phyloP scores from a whole-genome alignment of 805 yeast genomes.

The Yarrowia deformans region DNA sequence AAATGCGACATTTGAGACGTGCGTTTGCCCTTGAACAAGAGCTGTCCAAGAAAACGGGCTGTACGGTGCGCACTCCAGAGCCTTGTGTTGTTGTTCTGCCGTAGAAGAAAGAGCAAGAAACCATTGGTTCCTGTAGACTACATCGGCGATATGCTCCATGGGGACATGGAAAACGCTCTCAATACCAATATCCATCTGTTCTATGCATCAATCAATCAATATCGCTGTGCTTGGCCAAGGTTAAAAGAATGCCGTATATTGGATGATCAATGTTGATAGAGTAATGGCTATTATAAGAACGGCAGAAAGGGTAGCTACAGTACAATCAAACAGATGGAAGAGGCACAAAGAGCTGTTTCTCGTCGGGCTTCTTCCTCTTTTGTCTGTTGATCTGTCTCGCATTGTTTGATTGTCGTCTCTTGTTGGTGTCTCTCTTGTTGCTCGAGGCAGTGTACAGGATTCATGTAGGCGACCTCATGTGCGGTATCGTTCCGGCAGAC shows the following conservation, averaged over 20 bases:
- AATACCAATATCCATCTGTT: background rate
- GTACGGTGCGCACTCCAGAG: too few relatives aligned
- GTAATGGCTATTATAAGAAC: background rate
- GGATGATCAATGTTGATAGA: background rate
- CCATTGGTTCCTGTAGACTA: too few relatives aligned
- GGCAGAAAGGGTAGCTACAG: background rate
- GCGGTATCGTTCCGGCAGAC: background rate
- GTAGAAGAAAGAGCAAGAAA: too few relatives aligned
- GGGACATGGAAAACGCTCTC: too few relatives aligned
- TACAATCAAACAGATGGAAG: background rate
- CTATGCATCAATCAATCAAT: background rate
- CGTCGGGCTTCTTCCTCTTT: background rate
- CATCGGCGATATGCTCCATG: too few relatives aligned
- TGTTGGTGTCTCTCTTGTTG: constrained; percentile 4
- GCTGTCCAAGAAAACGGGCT: too few relatives aligned
- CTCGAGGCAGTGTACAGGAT: constrained; percentile 18
- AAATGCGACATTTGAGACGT: background rate
- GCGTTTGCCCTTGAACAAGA: background rate
- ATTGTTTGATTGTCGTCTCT: background rate
- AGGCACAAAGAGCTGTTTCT: background rate
- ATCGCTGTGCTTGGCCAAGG: background rate
- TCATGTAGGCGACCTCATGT: constrained; percentile 22
- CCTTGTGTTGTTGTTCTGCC: too few relatives aligned
- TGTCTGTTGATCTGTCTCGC: background rate
- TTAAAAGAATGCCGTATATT: constrained; percentile 11